These are phyloP conservation scores for Pyracantha coccinea DNA, from an alignment of 331 rosid genomes.

Conservation along the genomic window DNA sequence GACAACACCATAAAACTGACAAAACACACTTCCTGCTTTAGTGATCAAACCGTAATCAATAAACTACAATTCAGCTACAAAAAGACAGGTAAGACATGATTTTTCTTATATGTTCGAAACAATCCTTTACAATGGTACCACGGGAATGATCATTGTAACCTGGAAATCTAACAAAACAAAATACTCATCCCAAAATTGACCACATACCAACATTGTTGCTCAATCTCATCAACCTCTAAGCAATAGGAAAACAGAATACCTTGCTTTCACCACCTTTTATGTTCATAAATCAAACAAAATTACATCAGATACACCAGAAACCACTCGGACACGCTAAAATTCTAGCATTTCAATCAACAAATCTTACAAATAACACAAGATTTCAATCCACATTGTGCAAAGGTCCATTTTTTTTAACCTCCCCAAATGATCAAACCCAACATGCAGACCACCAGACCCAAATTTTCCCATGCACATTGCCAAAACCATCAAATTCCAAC, in stretches of 20 bases:
- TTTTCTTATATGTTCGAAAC: not conserved
- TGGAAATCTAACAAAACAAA: not conserved
- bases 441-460: constrained; percentile 37
- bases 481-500: not conserved
- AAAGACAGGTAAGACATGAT: not conserved
- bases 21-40: not conserved
- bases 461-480: constrained; percentile 14
- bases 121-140: not conserved
- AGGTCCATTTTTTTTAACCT: constrained; percentile 10
- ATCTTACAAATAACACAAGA: constrained; percentile 15
- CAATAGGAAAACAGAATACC: not conserved
- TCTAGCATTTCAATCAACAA: not conserved
- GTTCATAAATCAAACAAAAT: not conserved
- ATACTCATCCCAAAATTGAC: not conserved
- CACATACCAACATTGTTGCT: not conserved
- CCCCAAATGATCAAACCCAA: constrained; percentile 27
- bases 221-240: not conserved
- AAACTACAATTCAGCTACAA: too few relatives aligned
- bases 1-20: not conserved
- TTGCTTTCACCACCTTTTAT: not conserved
- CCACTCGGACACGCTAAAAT: not conserved
- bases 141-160: not conserved
- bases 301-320: not conserved
- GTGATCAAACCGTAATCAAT: not conserved
- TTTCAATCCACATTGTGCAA: constrained; percentile 41